Evolutionary conservation across 2,329 filamentous ascomycete genomes (phyloP).

Genomic region (Fusarium staphyleae): DNA sequence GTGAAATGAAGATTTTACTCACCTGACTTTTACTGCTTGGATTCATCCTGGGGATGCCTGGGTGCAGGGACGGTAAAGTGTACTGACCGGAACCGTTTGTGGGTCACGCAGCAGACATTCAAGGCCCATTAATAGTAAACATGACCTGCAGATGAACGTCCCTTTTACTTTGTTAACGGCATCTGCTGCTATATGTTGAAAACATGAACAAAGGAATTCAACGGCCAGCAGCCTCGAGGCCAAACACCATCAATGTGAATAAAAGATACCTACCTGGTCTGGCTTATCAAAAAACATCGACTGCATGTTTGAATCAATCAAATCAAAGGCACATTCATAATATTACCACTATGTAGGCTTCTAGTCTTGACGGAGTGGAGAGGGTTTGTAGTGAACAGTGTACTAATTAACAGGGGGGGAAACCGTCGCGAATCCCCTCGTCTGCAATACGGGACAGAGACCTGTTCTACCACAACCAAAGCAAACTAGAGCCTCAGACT

Average conservation of each 20-base stretch:
- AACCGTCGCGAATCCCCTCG: slow-evolving; percentile 17
- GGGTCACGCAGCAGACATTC: not conserved
- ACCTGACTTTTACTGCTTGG: too few relatives aligned
- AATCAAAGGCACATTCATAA: not conserved
- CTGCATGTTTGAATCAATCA: not conserved
- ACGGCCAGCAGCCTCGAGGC: not conserved
- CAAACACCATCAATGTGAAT: slow-evolving; percentile 9
- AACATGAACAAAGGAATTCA: not conserved
- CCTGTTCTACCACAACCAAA: not conserved
- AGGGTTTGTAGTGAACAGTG: slow-evolving; percentile 8
- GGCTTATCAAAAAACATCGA: not conserved
- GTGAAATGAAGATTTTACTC: too few relatives aligned
- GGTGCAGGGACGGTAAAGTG: not conserved
- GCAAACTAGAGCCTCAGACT: not conserved
- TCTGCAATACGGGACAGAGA: not conserved
- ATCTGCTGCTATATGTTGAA: not conserved
- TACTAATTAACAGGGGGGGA: slow-evolving; percentile 5
- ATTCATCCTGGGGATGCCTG: too few relatives aligned
- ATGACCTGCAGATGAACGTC: too few relatives aligned
- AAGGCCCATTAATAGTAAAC: too few relatives aligned
- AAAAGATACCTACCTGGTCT: not conserved
- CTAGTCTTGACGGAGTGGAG: slow-evolving; percentile 1
- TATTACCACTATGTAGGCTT: not conserved
- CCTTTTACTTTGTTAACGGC: not conserved
- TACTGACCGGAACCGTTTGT: not conserved